phyloP scores from a whole-genome alignment of 345 rosid species.

The Moricandia arvensis region DNA sequence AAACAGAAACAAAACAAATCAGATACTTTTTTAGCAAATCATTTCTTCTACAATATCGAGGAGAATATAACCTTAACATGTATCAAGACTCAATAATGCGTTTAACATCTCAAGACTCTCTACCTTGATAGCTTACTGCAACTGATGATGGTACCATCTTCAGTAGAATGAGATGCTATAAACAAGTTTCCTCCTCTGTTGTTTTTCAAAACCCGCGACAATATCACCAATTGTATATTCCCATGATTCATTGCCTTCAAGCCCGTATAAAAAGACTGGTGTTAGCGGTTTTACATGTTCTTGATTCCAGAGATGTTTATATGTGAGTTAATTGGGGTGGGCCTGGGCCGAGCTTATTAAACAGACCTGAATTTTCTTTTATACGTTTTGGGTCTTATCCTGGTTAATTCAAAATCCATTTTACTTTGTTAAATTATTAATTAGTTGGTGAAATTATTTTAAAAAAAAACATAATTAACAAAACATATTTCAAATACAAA shows the following conservation, averaged over 20 bases:
- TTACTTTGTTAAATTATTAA: too few species aligned
- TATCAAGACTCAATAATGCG: not conserved
- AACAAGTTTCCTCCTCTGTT: slow-evolving; percentile 69
- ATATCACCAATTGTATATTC: slow-evolving; percentile 29
- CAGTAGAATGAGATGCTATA: slow-evolving; percentile 80
- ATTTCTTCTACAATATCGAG: not conserved
- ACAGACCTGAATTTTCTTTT: not conserved
- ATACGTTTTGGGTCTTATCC: too few species aligned
- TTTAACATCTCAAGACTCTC: not conserved
- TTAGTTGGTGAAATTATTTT: too few species aligned
- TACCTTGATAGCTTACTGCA: too few species aligned
- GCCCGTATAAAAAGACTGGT: too few species aligned
- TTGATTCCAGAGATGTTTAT: not conserved
- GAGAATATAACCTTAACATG: not conserved
- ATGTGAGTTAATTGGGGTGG: not conserved
- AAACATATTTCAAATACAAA: too few species aligned
- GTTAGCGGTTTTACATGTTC: not conserved
- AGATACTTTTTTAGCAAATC: not conserved
- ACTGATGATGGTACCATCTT: slow-evolving; percentile 19
- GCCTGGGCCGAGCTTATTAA: slow-evolving; percentile 5
- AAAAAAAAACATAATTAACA: too few species aligned
- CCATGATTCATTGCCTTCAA: too few species aligned
- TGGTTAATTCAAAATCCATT: not conserved
- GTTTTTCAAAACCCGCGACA: slow-evolving; percentile 66
- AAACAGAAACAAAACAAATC: not conserved